These are phyloP conservation scores for Fusarium armeniacum DNA, from an alignment of 2,329 filamentous ascomycete species.

Conservation along the genomic window DNA sequence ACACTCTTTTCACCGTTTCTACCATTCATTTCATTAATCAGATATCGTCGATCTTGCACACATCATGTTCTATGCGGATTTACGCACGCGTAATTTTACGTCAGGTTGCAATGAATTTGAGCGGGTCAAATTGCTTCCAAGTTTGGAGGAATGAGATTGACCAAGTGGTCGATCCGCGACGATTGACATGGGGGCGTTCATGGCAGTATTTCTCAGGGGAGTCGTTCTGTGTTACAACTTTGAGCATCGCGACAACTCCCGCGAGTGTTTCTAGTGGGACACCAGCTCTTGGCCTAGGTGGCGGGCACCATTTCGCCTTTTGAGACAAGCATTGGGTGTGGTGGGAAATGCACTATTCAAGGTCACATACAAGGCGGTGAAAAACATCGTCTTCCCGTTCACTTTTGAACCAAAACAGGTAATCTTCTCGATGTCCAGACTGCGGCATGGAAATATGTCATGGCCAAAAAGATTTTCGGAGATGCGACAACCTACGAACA, in stretches of 20 bases:
- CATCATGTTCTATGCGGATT: slow-evolving; percentile 10
- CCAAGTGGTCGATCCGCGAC: slow-evolving; percentile 36
- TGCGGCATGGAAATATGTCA: not conserved
- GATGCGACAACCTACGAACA: slow-evolving; percentile 4
- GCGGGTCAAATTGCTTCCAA: slow-evolving; percentile 15
- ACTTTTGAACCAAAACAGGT: slow-evolving; percentile 1
- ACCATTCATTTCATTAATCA: slow-evolving; percentile 6
- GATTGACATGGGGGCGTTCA: slow-evolving; percentile 23
- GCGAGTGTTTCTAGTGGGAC: slow-evolving; percentile 31
- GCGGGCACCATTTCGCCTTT: slow-evolving; percentile 4
- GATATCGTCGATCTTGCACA: slow-evolving; percentile 5
- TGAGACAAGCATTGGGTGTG: slow-evolving; percentile 35
- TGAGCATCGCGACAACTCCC: slow-evolving; percentile 18
- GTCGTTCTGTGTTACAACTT: slow-evolving; percentile 23
- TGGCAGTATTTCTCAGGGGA: slow-evolving; percentile 14
- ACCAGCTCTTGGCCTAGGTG: slow-evolving; percentile 5
- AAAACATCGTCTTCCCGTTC: slow-evolving; percentile 20
- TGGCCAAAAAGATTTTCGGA: slow-evolving; percentile 14
- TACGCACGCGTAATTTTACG: slow-evolving; percentile 7
- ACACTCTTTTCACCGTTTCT: not conserved
- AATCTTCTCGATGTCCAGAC: not conserved
- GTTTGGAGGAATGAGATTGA: slow-evolving; percentile 20
- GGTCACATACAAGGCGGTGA: slow-evolving; percentile 31
- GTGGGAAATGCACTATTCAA: slow-evolving; percentile 29
- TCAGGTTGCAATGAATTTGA: slow-evolving; percentile 19